phyloP scores from a whole-genome alignment of 2,329 filamentous ascomycete genomes.

The Truncatella angustata region DNA sequence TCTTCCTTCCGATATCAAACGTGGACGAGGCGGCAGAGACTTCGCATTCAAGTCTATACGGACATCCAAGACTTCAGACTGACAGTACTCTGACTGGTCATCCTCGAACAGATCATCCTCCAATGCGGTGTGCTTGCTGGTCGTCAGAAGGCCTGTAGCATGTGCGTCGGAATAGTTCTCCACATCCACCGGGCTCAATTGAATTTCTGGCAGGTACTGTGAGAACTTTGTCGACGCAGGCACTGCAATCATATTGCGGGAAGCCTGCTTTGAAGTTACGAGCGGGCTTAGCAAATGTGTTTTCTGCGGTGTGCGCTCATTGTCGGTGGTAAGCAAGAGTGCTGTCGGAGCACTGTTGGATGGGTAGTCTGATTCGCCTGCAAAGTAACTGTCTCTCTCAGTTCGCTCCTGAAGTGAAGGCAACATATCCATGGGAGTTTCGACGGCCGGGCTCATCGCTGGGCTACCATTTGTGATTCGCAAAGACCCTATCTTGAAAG shows the following conservation, averaged over 20 bases:
- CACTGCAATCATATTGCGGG: background rate
- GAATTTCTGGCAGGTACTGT: background rate
- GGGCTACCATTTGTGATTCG: conserved; percentile 64
- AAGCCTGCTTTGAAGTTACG: background rate
- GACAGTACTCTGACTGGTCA: conserved; percentile 26
- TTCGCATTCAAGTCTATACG: conserved; percentile 42
- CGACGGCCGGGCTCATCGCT: conserved; percentile 35
- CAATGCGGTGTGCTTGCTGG: conserved; percentile 46
- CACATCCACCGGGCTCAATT: conserved; percentile 31
- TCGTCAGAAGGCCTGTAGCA: conserved; percentile 38
- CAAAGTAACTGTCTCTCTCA: background rate
- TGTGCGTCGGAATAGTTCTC: conserved; percentile 22
- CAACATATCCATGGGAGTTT: background rate
- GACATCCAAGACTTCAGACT: conserved; percentile 24
- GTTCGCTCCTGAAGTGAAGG: background rate
- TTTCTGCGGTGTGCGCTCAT: background rate
- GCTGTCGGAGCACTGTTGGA: background rate
- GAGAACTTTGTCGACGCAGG: background rate
- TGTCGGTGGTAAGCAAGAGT: background rate
- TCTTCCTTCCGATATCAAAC: conserved; percentile 16
- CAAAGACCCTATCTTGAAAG: conserved; percentile 61
- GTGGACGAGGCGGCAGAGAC: conserved; percentile 24
- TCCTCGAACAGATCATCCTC: conserved; percentile 49
- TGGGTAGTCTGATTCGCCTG: background rate
- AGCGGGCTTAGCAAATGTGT: background rate